These are phyloP conservation scores for Cercospora zeina DNA, from an alignment of 2,329 filamentous ascomycete genomes.

Conservation along the genomic window DNA sequence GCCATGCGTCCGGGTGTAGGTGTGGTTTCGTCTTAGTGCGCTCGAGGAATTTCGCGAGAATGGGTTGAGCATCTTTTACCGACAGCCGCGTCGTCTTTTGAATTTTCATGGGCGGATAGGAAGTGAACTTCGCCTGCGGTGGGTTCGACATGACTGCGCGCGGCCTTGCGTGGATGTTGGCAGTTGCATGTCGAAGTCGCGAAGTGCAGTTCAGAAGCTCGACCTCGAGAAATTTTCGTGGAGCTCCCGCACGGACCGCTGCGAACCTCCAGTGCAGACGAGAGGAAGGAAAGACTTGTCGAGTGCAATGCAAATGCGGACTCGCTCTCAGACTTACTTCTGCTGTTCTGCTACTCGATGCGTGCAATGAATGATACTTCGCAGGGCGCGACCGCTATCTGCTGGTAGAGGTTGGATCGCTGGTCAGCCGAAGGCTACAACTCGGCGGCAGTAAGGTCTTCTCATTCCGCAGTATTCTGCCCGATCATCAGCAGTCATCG, in stretches of 20 bases:
- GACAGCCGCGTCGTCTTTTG: conserved; percentile 8
- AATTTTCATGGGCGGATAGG: conserved; percentile 20
- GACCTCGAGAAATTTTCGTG: conserved; percentile 8
- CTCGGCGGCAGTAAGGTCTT: neutral
- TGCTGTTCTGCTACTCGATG: neutral
- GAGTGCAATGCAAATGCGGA: neutral
- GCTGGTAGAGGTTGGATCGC: neutral
- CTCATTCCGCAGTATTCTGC: neutral
- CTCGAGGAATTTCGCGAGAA: conserved; percentile 45
- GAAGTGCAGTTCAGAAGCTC: conserved; percentile 5
- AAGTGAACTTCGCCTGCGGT: conserved; percentile 11
- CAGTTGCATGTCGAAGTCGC: neutral
- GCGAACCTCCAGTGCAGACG: neutral
- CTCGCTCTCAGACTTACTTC: neutral
- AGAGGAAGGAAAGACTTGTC: neutral
- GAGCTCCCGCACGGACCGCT: neutral
- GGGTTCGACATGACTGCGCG: conserved; percentile 9
- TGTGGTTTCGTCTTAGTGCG: conserved; percentile 46
- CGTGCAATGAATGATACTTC: neutral
- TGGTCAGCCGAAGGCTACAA: neutral
- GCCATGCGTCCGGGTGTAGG: conserved; percentile 52
- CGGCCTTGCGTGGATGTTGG: neutral
- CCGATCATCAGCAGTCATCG: neutral
- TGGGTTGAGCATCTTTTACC: conserved; percentile 18
- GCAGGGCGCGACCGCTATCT: neutral